Percentiles rank a stretch among this genome's conserved stretches.
Conservation (phyloP, 345 rosid genomes). For the Lepidium sativum region DNA sequence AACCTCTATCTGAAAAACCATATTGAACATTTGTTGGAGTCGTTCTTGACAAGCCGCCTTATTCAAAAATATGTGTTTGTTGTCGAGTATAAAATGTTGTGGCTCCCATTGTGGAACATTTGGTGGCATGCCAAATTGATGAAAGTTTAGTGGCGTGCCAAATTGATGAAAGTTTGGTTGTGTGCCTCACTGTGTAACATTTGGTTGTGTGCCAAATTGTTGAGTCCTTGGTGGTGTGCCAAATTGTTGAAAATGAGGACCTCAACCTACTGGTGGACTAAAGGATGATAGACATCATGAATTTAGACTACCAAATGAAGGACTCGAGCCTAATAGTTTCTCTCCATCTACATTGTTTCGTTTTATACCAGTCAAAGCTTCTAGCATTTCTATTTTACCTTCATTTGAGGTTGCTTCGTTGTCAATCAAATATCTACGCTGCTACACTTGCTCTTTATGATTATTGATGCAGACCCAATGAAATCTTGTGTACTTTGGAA, state of each 20-base stretch:
- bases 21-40: neutral
- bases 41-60: neutral
- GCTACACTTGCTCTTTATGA: too few relatives aligned
- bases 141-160: too few relatives aligned
- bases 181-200: neutral
- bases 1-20: neutral
- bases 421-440: too few relatives aligned
- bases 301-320: neutral
- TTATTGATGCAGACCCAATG: too few relatives aligned
- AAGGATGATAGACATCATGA: neutral
- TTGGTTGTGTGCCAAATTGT: too few relatives aligned
- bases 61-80: too few relatives aligned
- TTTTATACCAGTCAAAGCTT: neutral
- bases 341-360: neutral
- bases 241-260: neutral
- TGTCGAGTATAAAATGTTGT: neutral
- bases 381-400: neutral
- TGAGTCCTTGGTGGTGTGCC: neutral
- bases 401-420: neutral
- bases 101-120: neutral
- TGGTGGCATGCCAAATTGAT: neutral
- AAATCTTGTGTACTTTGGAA: too few relatives aligned
- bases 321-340: neutral
- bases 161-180: too few relatives aligned
- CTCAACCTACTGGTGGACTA: too few relatives aligned